Evolutionary conservation across 2,329 filamentous ascomycete genomes (phyloP), one percentile per base, ranked within the genome.

Genomic region (Incumbomyces delicatus): DNA sequence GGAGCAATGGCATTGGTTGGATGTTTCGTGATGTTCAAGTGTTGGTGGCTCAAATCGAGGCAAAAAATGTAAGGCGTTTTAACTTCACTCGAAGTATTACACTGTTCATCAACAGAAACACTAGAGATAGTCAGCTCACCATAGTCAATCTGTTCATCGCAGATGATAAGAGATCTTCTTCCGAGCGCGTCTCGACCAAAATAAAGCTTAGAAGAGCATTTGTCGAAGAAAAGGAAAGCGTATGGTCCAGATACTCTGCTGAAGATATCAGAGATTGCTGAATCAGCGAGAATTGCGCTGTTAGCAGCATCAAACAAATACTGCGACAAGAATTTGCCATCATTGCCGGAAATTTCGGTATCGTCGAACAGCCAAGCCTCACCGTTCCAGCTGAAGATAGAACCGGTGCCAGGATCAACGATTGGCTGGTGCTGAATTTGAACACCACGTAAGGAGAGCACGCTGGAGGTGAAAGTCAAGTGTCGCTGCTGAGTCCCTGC

Each of bases 331-430:
- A 70, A 66, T 57, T 83, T 74, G 2, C 85, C 85, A 65, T 98
- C 92, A 60, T 95, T 95, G 48, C 80, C 85, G 31, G 58, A 50
- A 5, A 95, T 70, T 1, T 63, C 58, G 8, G 73, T 57, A 30
- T 73, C 74, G 7, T 65, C 66, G 41, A 94, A 73, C 48, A 76
- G 82, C 92, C 92, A 98, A 1, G 88, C 90, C 63, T 98, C 92
- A 36, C 92, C 92, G 60, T 98, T 98, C 92, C 92, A 98, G 73
- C 90, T 95, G 2, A 98, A 72, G 1, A 86, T 70, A 1, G 83
- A 87, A 3, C 74, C 72, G 0, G 74, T 74, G 0, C 57, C 52
- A 2, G 60, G 32, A 53, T 83, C 76, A 35, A 75, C 63, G 3
- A 94, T 75, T 1, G 92, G 92, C 63, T 96, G 92, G 30, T 67